Percentiles rank a stretch among this genome's conserved stretches.
Conservation (phyloP, 306 rosid species). For the Cucurbita maxima region DNA sequence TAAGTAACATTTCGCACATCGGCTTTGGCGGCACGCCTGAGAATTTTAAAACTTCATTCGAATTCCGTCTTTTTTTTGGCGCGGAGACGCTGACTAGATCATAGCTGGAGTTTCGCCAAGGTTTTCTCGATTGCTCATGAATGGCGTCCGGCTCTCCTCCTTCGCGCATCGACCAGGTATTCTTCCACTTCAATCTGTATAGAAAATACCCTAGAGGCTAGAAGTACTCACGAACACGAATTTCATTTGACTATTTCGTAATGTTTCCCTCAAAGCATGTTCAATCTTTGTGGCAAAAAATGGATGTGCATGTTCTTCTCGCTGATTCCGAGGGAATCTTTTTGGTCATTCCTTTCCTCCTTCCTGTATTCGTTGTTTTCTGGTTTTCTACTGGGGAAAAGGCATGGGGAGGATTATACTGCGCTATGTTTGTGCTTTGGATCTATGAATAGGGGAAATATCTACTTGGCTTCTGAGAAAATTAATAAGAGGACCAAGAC, state of each 20-base stretch:
- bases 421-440: background rate
- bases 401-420: background rate
- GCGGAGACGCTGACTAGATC: background rate
- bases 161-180: constrained; percentile 67
- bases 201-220: constrained; percentile 10
- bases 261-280: background rate
- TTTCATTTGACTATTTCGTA: background rate
- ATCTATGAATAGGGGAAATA: background rate
- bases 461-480: background rate
- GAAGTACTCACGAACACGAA: background rate
- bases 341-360: background rate
- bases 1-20: background rate
- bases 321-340: background rate
- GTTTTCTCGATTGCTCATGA: background rate
- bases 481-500: background rate
- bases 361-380: background rate
- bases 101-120: constrained; percentile 7
- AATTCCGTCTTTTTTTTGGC: background rate
- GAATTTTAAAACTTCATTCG: background rate
- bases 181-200: background rate
- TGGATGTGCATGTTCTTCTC: background rate
- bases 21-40: background rate
- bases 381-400: background rate
- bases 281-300: background rate
- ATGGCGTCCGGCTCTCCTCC: constrained; percentile 68